Conservation (phyloP, 2,329 filamentous ascomycete species). For the Emergomyces pasteurianus region DNA sequence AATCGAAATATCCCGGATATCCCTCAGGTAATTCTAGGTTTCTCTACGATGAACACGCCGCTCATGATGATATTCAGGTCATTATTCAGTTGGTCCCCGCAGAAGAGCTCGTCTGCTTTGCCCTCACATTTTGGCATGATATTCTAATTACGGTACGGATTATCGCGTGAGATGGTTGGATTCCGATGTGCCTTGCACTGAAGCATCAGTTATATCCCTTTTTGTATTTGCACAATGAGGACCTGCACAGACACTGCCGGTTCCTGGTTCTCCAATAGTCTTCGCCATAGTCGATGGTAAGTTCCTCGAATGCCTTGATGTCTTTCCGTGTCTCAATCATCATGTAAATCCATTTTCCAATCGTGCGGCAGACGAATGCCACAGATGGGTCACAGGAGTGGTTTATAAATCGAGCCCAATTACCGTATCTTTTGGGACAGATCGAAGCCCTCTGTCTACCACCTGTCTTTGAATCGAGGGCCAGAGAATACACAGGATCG, state of each 20-base stretch:
- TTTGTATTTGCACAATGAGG: not conserved
- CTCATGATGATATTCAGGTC: not conserved
- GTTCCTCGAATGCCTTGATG: slow-evolving; percentile 22
- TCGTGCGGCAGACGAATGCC: slow-evolving; percentile 8
- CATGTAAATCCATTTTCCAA: slow-evolving; percentile 15
- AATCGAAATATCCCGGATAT: not conserved
- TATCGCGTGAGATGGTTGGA: not conserved
- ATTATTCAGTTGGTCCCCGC: not conserved
- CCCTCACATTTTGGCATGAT: not conserved
- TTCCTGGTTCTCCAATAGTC: not conserved
- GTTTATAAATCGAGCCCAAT: slow-evolving; percentile 26
- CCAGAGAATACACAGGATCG: slow-evolving; percentile 11
- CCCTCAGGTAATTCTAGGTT: not conserved
- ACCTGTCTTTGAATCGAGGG: not conserved
- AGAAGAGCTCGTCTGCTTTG: not conserved
- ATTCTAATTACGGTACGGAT: not conserved
- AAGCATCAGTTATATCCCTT: not conserved
- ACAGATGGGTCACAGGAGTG: slow-evolving; percentile 23
- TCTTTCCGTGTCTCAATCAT: slow-evolving; percentile 15
- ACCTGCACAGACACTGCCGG: not conserved
- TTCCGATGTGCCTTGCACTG: not conserved
- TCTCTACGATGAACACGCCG: not conserved
- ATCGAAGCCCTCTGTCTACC: slow-evolving; percentile 6
- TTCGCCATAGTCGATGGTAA: slow-evolving; percentile 23
- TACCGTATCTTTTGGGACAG: slow-evolving; percentile 16